phyloP scores from a whole-genome alignment of 257 asterid genomes.

The Leptodermis oblonga region DNA sequence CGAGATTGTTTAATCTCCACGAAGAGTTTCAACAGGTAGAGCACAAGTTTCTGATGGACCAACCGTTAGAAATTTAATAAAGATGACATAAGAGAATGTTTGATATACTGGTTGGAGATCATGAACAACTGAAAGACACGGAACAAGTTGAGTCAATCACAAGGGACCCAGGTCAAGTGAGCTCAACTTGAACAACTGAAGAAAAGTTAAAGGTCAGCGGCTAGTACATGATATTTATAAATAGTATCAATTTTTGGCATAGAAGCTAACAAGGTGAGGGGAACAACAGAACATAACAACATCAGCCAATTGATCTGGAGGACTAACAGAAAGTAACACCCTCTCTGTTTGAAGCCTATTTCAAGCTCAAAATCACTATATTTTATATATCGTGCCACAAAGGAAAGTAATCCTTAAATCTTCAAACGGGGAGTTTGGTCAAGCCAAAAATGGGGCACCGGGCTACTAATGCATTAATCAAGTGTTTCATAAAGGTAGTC shows the following conservation, averaged over 20 bases:
- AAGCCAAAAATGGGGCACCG: not conserved
- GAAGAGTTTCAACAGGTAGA: not conserved
- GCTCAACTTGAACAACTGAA: not conserved
- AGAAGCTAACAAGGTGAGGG: not conserved
- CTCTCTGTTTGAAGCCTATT: not conserved
- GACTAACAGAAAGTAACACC: not conserved
- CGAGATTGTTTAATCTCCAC: not conserved
- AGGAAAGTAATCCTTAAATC: not conserved
- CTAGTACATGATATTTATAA: not conserved
- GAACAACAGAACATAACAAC: not conserved
- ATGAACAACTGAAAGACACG: not conserved
- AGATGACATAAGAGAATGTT: not conserved
- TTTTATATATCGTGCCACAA: not conserved
- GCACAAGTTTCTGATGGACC: not conserved
- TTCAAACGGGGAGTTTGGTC: not conserved
- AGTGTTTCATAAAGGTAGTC: not conserved
- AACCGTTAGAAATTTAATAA: not conserved
- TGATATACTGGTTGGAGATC: not conserved
- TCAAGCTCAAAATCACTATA: not conserved
- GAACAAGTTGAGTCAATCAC: not conserved
- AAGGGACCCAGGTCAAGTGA: not conserved
- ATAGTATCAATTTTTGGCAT: too few species aligned
- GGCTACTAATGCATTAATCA: not conserved
- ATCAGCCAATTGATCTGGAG: not conserved
- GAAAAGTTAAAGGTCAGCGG: not conserved